Percentiles rank a stretch among this genome's conserved stretches.
phyloP scores from a whole-genome alignment of 2,329 filamentous ascomycete species.

The Juglanconis oblonga region DNA sequence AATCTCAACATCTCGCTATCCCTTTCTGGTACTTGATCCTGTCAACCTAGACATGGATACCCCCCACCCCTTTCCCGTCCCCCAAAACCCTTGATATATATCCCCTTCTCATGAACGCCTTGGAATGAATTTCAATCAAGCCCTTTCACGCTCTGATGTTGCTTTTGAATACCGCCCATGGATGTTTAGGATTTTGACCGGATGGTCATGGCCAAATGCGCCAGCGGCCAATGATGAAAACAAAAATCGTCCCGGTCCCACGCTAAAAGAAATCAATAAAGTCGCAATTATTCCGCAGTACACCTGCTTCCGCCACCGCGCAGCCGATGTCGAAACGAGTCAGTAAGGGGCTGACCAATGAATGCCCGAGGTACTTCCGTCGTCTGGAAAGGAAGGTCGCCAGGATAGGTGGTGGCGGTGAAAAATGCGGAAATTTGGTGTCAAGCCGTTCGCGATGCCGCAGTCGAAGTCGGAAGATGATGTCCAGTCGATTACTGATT shows the following conservation, averaged over 20 bases:
- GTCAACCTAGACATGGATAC: neutral
- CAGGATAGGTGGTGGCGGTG: neutral
- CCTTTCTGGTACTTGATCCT: neutral
- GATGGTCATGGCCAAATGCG: neutral
- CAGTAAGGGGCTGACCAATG: neutral
- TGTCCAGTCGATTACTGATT: conserved; percentile 10
- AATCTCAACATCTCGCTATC: neutral
- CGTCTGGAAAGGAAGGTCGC: neutral
- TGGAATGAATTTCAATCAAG: neutral
- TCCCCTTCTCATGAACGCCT: conserved; percentile 14
- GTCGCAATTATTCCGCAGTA: neutral
- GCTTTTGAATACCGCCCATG: conserved; percentile 5
- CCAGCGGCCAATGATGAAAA: neutral
- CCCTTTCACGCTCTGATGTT: conserved; percentile 6
- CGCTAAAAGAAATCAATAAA: neutral
- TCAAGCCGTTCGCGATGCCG: conserved; percentile 11
- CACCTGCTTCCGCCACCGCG: conserved; percentile 1
- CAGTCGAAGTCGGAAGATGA: neutral
- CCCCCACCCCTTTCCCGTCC: neutral
- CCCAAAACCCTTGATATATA: conserved; percentile 1
- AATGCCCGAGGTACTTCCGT: neutral
- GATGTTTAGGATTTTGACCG: neutral
- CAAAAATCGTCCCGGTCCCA: neutral
- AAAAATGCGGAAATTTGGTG: neutral
- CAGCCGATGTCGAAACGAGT: neutral